These are phyloP conservation scores for Scenedesmus sp. DNA, from an alignment of 163 green algal species.

Conservation along the genomic window DNA sequence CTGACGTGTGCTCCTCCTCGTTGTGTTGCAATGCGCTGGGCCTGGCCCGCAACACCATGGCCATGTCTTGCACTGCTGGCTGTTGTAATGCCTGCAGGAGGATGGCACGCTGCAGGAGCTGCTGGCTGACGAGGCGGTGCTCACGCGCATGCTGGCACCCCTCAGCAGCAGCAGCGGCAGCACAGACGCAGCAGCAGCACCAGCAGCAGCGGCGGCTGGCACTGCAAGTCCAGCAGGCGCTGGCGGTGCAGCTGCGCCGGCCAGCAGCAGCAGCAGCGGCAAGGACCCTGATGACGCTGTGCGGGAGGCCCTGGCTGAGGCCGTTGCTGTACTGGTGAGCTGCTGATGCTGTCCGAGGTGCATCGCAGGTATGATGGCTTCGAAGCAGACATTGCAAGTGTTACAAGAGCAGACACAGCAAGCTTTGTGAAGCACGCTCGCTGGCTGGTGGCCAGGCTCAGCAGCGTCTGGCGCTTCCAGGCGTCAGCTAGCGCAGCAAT, in stretches of 20 bases:
- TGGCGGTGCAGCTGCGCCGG: neutral
- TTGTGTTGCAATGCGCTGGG: too few species aligned
- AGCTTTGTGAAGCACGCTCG: too few species aligned
- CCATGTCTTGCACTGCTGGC: neutral
- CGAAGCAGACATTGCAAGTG: neutral
- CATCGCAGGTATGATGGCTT: neutral
- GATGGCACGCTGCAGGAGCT: constrained; percentile 75
- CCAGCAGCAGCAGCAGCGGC: neutral
- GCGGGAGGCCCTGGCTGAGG: constrained; percentile 75
- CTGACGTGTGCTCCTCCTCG: too few species aligned
- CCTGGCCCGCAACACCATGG: too few species aligned
- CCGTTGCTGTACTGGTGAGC: constrained; percentile 75
- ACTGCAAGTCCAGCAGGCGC: neutral
- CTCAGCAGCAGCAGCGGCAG: constrained; percentile 35
- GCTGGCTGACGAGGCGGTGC: constrained; percentile 58
- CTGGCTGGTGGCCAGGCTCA: too few species aligned
- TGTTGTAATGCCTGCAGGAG: constrained; percentile 50
- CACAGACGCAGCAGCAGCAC: neutral
- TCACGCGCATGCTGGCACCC: constrained; percentile 69
- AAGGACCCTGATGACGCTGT: constrained; percentile 67
- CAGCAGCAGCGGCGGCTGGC: neutral
- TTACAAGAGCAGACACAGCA: too few species aligned
- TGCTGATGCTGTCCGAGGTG: neutral
- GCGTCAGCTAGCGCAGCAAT: too few species aligned
- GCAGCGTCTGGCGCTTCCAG: too few species aligned